Evolutionary conservation across 768 basidiomycete genomes (phyloP), one percentile per base, ranked within the genome.

Genomic region (Pleurotus giganteus): DNA sequence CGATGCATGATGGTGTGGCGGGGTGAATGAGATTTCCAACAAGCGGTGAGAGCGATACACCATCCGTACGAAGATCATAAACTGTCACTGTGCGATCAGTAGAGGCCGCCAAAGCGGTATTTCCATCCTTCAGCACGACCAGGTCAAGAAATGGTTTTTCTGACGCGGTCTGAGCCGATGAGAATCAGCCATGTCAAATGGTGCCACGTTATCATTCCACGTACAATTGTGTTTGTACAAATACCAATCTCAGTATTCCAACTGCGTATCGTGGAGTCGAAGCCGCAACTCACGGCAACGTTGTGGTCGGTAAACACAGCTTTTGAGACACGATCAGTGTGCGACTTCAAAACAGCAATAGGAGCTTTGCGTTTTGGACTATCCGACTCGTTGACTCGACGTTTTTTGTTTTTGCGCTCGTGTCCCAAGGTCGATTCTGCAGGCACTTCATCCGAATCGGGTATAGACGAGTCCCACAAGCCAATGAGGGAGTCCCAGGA

Each of bases 401-500:
- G 71, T 41, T 89, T 74, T 65, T 93, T 85, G 67, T 88, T 91
- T 52, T 73, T 75, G 19, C 78, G 73, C n/a, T 76, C 74, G 42
- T 67, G 66, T 13, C 68, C 72, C 13, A 64, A 67, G 2, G 60
- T 32, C 15, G 65, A 57, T 49, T 73, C 69, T n/a, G 75, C 73
- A 4, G 75, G 68, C 0, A 90, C 77, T 60, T 95, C 88, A 62
- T 94, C 89, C 2, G 71, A 61, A 0, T 69, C 61, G 0, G 91
- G 86, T 29, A 89, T 74, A 1, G 66, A 62, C 3, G 84, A 85
- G 57, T 87, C 84, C 88, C 87, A 98, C 4, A 94, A 61, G 2
- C 93, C 91, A 54, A 98, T 78, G 13, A 94, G 75, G 7, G 82
- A 78, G 63, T 99, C 95, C 93, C 94, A 95, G 0, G 89, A 89